Base-by-base conservation (phyloP, 2,329 filamentous ascomycete genomes). In the Penicillium sp. region DNA sequence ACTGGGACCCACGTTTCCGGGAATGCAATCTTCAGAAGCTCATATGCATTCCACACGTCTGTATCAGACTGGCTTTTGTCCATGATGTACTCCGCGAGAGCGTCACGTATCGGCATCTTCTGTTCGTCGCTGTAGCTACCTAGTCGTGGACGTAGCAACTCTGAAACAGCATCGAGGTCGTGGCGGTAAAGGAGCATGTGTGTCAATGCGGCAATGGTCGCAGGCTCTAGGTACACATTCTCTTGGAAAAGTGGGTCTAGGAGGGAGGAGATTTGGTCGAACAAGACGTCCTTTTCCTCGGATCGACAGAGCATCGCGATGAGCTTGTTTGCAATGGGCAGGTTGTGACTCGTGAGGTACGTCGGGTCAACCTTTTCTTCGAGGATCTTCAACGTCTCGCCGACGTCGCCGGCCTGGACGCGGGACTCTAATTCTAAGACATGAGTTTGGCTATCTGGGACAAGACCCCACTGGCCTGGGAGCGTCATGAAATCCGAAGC, bases 81-180 rank as follows among this genome's bases (percentile, higher is more conserved):
- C 18, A 86, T 73, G 60, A 87, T 88, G 72, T 89, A 94, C 0
- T 79, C 72, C 4, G 88, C 76, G 49, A 97, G 84, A 0, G 83
- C 81, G 13, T 84, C 77, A 29, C 86, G 82, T 37, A 96, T 85
- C 32, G 81, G 72, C 8, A 79, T 79, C 56, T 91, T 85, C 68
- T 95, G 88, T 13, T 81, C 77, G 5, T 62, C 54, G 32, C 71
- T 68, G 48, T 73, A 74, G 16, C 62, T 64, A 15, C 71, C 70
- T 34, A 75, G 57, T 25, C 86, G 79, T 44, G 89, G 88, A 25
- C 91, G 90, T 16, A 97, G 81, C 0, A 95, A 82, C 67, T 96
- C 90, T 58, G 91, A 87, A 5, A 91, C 86, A 58, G 95, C 91
- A 60, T 86, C 85, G 41, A 86, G 81, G 68, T 96, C 89, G 65